phyloP scores from a whole-genome alignment of 2,329 filamentous ascomycete species.

The Fusarium sp. region DNA sequence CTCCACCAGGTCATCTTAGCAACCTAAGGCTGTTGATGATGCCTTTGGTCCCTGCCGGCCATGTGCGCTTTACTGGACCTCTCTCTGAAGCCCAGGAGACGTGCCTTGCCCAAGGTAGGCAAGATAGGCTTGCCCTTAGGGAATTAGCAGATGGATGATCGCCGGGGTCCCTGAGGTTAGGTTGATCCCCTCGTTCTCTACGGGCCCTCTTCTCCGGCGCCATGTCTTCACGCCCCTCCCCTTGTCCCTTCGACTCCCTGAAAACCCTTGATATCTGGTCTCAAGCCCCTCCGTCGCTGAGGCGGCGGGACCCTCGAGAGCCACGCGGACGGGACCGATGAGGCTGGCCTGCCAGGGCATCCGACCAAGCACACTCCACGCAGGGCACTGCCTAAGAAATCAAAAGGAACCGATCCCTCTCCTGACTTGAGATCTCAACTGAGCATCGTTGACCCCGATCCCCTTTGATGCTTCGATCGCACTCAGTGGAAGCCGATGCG shows the following conservation, averaged over 20 bases:
- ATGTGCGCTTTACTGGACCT: conserved; percentile 19
- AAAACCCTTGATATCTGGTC: conserved; percentile 26
- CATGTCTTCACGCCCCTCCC: conserved; percentile 22
- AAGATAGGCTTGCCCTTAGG: neutral
- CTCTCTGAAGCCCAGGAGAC: neutral
- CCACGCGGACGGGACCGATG: conserved; percentile 42
- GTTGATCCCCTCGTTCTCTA: conserved; percentile 7
- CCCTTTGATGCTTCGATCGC: conserved; percentile 30
- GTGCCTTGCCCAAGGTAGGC: conserved; percentile 1
- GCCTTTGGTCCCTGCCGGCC: conserved; percentile 21
- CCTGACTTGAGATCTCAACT: conserved; percentile 42
- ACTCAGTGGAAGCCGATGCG: conserved; percentile 26
- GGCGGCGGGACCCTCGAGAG: conserved; percentile 33
- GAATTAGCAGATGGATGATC: conserved; percentile 21
- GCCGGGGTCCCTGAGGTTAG: conserved; percentile 17
- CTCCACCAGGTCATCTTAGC: conserved; percentile 9
- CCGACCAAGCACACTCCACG: conserved; percentile 23
- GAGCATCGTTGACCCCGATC: conserved; percentile 39
- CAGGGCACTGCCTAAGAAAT: conserved; percentile 5
- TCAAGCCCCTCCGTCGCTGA: conserved; percentile 21
- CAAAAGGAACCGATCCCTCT: conserved; percentile 43
- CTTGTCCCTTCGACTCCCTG: neutral
- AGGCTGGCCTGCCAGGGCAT: conserved; percentile 38
- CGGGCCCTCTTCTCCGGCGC: conserved; percentile 35
- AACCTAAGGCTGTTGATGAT: neutral